Conservation (phyloP, 2,329 filamentous ascomycete genomes). For the Fusarium sp. region DNA sequence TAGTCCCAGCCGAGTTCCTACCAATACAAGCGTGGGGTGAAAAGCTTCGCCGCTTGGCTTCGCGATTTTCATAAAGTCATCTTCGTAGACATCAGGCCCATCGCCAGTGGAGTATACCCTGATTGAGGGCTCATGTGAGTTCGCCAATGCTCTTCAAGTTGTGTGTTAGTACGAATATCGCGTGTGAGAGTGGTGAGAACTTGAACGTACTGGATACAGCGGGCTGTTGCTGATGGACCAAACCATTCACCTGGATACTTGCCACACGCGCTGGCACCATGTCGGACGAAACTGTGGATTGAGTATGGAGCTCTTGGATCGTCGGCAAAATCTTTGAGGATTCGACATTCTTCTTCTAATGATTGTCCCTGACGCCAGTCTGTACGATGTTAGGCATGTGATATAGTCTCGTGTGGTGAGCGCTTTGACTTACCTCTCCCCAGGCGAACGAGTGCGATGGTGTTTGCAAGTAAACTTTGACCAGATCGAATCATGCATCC, state of each 20-base stretch:
- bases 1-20: constrained; percentile 90
- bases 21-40: constrained; percentile 85
- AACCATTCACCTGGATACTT: constrained; percentile 99
- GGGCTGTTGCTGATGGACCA: constrained; percentile 93
- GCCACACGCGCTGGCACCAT: constrained; percentile 86
- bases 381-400: constrained; percentile 39
- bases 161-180: background rate
- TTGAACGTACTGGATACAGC: constrained; percentile 87
- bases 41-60: constrained; percentile 73
- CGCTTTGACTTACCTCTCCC: constrained; percentile 73
- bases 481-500: constrained; percentile 99
- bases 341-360: constrained; percentile 69
- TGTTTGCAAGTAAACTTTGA: constrained; percentile 91
- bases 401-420: background rate
- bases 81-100: constrained; percentile 91
- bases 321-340: constrained; percentile 88
- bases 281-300: constrained; percentile 91
- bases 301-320: constrained; percentile 88
- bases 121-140: constrained; percentile 71
- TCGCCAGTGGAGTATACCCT: constrained; percentile 91
- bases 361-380: constrained; percentile 79
- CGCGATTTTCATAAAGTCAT: constrained; percentile 83
- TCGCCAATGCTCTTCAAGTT: constrained; percentile 74
- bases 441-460: constrained; percentile 75
- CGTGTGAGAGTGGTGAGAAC: background rate